Conservation (phyloP, 345 rosid genomes). For the rapeseed (Brassica napus) region DNA sequence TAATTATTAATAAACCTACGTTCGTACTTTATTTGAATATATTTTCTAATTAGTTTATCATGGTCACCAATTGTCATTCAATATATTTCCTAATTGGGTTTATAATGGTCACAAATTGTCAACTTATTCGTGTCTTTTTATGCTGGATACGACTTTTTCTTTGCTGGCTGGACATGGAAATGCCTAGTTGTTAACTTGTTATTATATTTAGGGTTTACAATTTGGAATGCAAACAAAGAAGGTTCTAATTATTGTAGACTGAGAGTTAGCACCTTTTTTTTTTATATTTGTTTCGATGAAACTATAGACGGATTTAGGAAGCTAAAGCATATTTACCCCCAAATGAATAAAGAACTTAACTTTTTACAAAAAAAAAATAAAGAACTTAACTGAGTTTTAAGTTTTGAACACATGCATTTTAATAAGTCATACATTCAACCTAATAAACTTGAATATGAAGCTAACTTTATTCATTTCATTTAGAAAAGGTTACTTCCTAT, state of each 20-base stretch:
- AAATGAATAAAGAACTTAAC: not conserved
- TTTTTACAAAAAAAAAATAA: not conserved
- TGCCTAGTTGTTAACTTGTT: not conserved
- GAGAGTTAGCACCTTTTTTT: not conserved
- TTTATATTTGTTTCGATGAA: not conserved
- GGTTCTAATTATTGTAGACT: not conserved
- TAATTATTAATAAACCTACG: not conserved
- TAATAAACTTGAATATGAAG: not conserved
- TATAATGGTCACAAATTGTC: not conserved
- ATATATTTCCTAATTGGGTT: not conserved
- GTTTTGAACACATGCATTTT: constrained; percentile 1
- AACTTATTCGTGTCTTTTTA: not conserved
- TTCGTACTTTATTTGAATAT: not conserved
- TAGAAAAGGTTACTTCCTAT: not conserved
- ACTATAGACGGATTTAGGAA: not conserved
- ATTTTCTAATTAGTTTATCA: not conserved
- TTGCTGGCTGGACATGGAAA: not conserved
- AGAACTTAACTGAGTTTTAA: not conserved
- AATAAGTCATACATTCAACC: not conserved
- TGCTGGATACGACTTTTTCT: not conserved
- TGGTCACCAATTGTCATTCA: not conserved
- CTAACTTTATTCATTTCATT: not conserved
- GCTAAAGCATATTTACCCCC: not conserved
- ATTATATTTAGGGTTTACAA: not conserved
- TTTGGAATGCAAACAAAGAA: not conserved